A percentile compares a stretch with the other conserved stretches of the same genome.
Evolutionary conservation across 768 basidiomycete genomes (phyloP).

Genomic region (Serendipita sp.): DNA sequence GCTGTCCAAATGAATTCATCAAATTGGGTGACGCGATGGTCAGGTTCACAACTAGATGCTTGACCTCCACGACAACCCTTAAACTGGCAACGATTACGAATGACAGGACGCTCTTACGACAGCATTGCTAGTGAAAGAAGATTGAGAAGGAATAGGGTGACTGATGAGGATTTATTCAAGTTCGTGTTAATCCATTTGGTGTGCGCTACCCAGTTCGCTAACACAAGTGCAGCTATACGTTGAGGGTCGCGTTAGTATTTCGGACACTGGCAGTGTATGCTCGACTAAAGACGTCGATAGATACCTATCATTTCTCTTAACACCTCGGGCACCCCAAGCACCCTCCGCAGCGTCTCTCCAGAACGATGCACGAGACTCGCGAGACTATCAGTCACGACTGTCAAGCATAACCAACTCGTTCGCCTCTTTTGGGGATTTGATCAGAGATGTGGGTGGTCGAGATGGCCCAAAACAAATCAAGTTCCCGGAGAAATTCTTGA

Average conservation of each 20-base stretch:
- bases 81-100: neutral
- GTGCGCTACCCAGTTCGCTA: conserved; percentile 9
- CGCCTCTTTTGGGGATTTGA: conserved; percentile 55
- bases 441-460: conserved; percentile 43
- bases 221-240: conserved; percentile 40
- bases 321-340: conserved; percentile 23
- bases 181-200: conserved; percentile 22
- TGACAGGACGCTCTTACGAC: conserved; percentile 54
- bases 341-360: conserved; percentile 29
- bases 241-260: conserved; percentile 63
- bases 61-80: neutral
- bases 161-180: conserved; percentile 80
- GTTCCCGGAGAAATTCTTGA: conserved; percentile 87
- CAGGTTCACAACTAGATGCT: neutral
- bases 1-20: conserved; percentile 62
- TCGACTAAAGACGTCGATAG: conserved; percentile 23
- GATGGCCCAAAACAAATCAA: conserved; percentile 74
- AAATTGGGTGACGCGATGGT: conserved; percentile 7
- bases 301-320: conserved; percentile 45
- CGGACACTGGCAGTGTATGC: neutral
- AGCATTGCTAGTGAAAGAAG: conserved; percentile 56
- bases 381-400: conserved; percentile 39
- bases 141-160: conserved; percentile 52
- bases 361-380: conserved; percentile 11
- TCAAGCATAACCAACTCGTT: conserved; percentile 39